A percentile compares a stretch with the other conserved stretches of the same genome.
phyloP scores from a whole-genome alignment of 345 rosid genomes.

The Murraya koenigii region DNA sequence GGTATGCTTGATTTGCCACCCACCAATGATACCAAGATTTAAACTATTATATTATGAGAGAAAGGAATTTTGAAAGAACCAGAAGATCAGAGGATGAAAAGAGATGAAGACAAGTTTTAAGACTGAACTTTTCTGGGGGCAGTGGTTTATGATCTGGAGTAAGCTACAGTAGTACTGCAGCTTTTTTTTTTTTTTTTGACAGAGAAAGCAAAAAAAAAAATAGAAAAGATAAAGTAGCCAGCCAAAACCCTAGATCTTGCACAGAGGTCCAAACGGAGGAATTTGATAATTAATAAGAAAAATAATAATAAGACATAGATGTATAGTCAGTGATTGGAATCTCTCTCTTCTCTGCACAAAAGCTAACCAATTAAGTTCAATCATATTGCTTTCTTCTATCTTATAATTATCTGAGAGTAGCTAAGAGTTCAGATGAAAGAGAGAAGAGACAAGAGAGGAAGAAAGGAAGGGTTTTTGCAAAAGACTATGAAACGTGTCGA shows the following conservation, averaged over 20 bases:
- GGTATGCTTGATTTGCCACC: not conserved
- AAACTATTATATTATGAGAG: not conserved
- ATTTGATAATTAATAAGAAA: slow-evolving; percentile 9
- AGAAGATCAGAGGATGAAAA: slow-evolving; percentile 33
- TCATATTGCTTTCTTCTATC: slow-evolving; percentile 1
- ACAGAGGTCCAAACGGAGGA: slow-evolving; percentile 28
- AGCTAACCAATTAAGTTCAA: slow-evolving; percentile 5
- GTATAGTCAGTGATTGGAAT: slow-evolving; percentile 17
- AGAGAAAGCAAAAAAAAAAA: not conserved
- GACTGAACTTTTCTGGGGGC: not conserved
- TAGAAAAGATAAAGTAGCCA: no score
- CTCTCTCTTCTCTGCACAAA: not conserved
- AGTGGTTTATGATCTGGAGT: slow-evolving; percentile 3
- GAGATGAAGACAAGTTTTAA: not conserved
- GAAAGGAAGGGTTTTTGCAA: not conserved
- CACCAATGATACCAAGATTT: not conserved
- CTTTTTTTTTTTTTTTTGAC: not conserved
- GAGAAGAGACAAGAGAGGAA: no score
- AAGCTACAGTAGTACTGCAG: not conserved
- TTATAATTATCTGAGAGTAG: no score
- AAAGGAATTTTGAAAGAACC: slow-evolving; percentile 21
- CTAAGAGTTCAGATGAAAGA: not conserved
- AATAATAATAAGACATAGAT: no score
- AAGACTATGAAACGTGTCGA: slow-evolving; percentile 32
- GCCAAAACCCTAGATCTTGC: slow-evolving; percentile 51